Percentiles rank a stretch among this genome's conserved stretches.
These are phyloP conservation scores for Xerocomellus amylosporus DNA, from an alignment of 768 basidiomycete genomes.

Conservation along the genomic window DNA sequence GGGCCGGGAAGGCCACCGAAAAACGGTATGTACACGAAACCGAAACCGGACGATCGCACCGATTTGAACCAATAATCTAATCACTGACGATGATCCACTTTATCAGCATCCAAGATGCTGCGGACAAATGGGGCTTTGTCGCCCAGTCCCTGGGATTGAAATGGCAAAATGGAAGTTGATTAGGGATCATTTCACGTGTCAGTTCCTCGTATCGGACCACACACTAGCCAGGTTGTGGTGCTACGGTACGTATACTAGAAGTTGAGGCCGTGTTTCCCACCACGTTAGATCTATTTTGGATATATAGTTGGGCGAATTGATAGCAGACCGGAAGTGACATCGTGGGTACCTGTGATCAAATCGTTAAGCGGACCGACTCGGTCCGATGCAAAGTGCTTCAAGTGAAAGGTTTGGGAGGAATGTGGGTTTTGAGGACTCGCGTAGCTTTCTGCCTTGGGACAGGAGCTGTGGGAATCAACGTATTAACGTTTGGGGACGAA, in stretches of 20 bases:
- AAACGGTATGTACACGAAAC: constrained; percentile 44
- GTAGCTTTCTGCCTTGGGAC: constrained; percentile 84
- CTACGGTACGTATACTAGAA: neutral
- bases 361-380: neutral
- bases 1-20: constrained; percentile 74
- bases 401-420: constrained; percentile 31
- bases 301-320: neutral
- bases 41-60: neutral
- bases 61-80: constrained; percentile 13
- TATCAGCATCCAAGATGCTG: constrained; percentile 66
- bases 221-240: neutral
- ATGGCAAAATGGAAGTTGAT: constrained; percentile 28
- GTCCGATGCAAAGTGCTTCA: constrained; percentile 1
- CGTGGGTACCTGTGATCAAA: neutral
- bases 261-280: neutral
- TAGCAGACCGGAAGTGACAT: neutral
- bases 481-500: constrained; percentile 10
- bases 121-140: constrained; percentile 77
- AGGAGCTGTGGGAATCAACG: constrained; percentile 57
- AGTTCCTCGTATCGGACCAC: neutral
- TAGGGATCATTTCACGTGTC: neutral
- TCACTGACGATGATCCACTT: neutral
- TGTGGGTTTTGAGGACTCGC: constrained; percentile 81
- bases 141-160: constrained; percentile 60
- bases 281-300: neutral